Evolutionary conservation across 2,329 filamentous ascomycete species (phyloP).

Genomic region (Arachnopeziza araneosa): DNA sequence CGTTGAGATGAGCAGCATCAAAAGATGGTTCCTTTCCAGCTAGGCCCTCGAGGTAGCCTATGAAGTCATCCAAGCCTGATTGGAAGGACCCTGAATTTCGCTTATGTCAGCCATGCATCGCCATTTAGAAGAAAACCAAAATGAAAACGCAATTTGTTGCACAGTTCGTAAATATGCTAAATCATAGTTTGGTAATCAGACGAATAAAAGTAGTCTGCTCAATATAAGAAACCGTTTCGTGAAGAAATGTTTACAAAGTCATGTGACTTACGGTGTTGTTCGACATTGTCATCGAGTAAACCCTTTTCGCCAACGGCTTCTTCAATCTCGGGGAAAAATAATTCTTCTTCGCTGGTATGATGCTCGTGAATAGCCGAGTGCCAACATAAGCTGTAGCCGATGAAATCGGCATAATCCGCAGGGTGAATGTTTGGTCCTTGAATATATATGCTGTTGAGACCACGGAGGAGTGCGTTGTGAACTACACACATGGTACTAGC

Average conservation of each 20-base stretch:
- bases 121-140: not conserved
- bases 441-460: constrained; percentile 33
- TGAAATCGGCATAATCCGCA: constrained; percentile 31
- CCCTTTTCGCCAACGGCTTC: constrained; percentile 32
- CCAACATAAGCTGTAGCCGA: constrained; percentile 12
- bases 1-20: constrained; percentile 16
- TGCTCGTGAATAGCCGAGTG: constrained; percentile 32
- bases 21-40: constrained; percentile 14
- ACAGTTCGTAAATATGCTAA: no score
- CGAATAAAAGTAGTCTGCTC: no score
- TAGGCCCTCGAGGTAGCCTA: constrained; percentile 5
- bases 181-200: no score
- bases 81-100: constrained; percentile 7
- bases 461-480: constrained; percentile 35
- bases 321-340: constrained; percentile 37
- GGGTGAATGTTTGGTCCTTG: constrained; percentile 31
- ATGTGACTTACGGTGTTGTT: constrained; percentile 31
- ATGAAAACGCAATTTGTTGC: not conserved
- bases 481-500: constrained; percentile 24
- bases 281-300: constrained; percentile 37
- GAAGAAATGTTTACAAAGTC: not conserved
- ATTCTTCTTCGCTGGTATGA: constrained; percentile 35
- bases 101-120: not conserved
- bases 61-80: constrained; percentile 7
- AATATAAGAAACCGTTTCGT: no score